Evolutionary conservation across 495 filamentous ascomycete genomes (phyloP).

Genomic region (Penicillium pulvis): DNA sequence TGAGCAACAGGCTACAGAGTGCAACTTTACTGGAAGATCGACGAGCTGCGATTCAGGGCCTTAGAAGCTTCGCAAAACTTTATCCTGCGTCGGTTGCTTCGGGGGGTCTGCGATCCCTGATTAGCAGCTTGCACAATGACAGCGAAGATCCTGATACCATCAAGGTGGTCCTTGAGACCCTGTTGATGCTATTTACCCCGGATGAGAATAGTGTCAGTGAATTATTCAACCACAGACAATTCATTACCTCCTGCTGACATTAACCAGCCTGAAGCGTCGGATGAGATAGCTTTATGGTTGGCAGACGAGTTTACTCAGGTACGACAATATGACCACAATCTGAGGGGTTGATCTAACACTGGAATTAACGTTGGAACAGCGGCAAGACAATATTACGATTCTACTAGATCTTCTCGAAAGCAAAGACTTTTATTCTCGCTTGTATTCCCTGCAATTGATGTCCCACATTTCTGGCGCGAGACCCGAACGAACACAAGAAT

Average conservation of each 20-base stretch:
- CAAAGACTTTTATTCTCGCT: slow-evolving; percentile 86
- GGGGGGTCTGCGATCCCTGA: slow-evolving; percentile 81
- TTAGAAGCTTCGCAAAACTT: slow-evolving; percentile 92
- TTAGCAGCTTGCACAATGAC: slow-evolving; percentile 82
- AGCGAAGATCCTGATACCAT: slow-evolving; percentile 95
- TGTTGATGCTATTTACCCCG: slow-evolving; percentile 87
- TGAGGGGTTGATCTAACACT: slow-evolving; percentile 44
- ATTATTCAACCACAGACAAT: background rate
- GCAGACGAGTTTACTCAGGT: slow-evolving; percentile 98
- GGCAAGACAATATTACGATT: slow-evolving; percentile 95
- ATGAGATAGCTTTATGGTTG: slow-evolving; percentile 95
- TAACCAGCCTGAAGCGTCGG: slow-evolving; percentile 82
- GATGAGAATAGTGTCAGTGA: slow-evolving; percentile 66
- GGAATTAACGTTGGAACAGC: slow-evolving; percentile 49
- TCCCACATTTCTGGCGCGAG: slow-evolving; percentile 82
- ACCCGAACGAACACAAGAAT: slow-evolving; percentile 94
- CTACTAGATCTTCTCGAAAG: slow-evolving; percentile 87
- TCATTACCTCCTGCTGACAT: slow-evolving; percentile 28
- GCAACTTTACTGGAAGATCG: slow-evolving; percentile 92
- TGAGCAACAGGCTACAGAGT: slow-evolving; percentile 82
- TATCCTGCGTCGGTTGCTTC: slow-evolving; percentile 97
- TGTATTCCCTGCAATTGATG: slow-evolving; percentile 91
- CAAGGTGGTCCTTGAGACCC: slow-evolving; percentile 90
- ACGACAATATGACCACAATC: slow-evolving; percentile 19
- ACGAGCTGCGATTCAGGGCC: slow-evolving; percentile 85